Conservation (phyloP, 2,329 filamentous ascomycete species). For the Tolypocladium paradoxum region DNA sequence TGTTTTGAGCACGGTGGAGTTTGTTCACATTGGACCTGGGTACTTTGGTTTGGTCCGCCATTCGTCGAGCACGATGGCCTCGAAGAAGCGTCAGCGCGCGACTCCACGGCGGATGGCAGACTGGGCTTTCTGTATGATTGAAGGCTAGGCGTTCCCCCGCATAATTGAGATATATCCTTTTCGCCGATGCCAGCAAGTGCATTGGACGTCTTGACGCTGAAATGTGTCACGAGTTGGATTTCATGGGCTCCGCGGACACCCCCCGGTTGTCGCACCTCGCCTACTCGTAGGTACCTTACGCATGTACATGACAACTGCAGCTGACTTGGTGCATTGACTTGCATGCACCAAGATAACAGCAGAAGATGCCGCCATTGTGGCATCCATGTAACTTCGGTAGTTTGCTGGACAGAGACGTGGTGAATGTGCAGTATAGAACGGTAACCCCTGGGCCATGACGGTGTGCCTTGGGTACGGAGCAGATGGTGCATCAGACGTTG, state of each 20-base stretch:
- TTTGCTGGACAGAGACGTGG: not conserved
- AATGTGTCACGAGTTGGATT: not conserved
- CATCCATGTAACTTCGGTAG: not conserved
- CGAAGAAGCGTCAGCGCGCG: not conserved
- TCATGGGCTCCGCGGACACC: not conserved
- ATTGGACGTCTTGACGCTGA: not conserved
- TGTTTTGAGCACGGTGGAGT: constrained; percentile 25
- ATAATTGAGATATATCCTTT: constrained; percentile 27
- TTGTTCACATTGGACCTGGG: constrained; percentile 19
- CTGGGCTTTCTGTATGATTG: constrained; percentile 29
- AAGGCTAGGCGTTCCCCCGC: constrained; percentile 31
- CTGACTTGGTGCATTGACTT: no score
- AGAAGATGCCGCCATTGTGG: not conserved
- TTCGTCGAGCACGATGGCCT: not conserved
- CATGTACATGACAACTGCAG: not conserved
- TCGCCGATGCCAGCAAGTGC: not conserved
- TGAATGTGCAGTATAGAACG: not conserved
- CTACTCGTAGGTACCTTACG: no score
- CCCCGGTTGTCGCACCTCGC: not conserved
- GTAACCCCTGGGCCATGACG: not conserved
- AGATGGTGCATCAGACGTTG: not conserved
- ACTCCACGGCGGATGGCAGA: not conserved
- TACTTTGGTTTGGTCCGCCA: constrained; percentile 17
- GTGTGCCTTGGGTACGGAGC: no score
- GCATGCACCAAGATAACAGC: not conserved